phyloP scores from a whole-genome alignment of 768 basidiomycete species.

The Lactarius sanguifluus region DNA sequence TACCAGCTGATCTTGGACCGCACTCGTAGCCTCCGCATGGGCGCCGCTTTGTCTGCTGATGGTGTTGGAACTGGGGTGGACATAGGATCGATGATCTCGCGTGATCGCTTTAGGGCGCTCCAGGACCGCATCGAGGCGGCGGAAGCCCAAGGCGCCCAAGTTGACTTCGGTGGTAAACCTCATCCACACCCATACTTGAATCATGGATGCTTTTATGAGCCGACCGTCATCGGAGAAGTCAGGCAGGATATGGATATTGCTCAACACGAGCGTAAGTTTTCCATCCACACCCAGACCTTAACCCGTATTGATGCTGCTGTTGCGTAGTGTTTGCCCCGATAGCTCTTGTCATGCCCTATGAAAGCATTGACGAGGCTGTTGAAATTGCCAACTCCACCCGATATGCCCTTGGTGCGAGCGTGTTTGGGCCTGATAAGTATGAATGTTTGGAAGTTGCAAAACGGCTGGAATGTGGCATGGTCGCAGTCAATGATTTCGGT shows the following conservation, averaged over 20 bases:
- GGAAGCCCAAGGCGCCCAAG: conserved; percentile 59
- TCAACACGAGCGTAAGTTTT: conserved; percentile 67
- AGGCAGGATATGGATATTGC: conserved; percentile 71
- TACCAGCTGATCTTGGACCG: conserved; percentile 63
- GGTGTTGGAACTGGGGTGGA: conserved; percentile 76
- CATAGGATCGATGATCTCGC: conserved; percentile 65
- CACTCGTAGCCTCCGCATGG: conserved; percentile 68
- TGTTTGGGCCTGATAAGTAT: conserved; percentile 85
- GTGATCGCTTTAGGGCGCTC: conserved; percentile 45
- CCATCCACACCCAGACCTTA: neutral
- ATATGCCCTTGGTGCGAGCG: conserved; percentile 91
- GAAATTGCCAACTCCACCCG: conserved; percentile 84
- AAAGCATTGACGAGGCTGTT: conserved; percentile 81
- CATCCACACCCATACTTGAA: conserved; percentile 66
- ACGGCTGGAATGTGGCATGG: conserved; percentile 91
- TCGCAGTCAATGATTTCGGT: conserved; percentile 92
- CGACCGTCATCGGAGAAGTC: conserved; percentile 85
- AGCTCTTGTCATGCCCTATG: conserved; percentile 82
- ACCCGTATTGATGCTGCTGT: conserved; percentile 18
- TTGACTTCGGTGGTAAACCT: conserved; percentile 62
- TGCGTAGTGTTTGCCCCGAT: conserved; percentile 87
- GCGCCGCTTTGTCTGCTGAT: conserved; percentile 71
- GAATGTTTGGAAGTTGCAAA: conserved; percentile 80
- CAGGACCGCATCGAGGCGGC: conserved; percentile 68
- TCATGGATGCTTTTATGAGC: conserved; percentile 79